phyloP scores from a whole-genome alignment of 116 monocot genomes.

The Cymodocea nodosa region DNA sequence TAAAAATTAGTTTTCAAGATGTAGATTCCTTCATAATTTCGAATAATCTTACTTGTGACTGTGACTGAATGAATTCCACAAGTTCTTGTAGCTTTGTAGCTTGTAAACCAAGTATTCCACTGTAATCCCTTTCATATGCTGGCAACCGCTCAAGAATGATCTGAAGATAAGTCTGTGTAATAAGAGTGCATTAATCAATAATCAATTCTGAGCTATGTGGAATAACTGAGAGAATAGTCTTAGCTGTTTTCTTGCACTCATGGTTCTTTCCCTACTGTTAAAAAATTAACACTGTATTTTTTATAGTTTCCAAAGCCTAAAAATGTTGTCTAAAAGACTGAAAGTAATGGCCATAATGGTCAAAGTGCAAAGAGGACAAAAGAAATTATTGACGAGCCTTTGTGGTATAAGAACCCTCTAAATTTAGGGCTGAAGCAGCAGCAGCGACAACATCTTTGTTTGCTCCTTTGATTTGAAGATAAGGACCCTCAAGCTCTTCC shows the following conservation, averaged over 20 bases:
- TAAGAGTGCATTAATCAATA: background rate
- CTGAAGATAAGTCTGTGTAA: constrained; percentile 78
- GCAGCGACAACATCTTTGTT: constrained; percentile 77
- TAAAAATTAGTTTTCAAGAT: no score
- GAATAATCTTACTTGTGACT: constrained; percentile 19
- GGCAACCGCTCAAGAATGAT: constrained; percentile 82
- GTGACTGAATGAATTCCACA: constrained; percentile 79
- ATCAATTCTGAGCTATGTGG: background rate
- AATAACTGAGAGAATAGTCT: no score
- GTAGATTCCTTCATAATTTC: background rate
- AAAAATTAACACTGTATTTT: no score
- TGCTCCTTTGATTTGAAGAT: constrained; percentile 91
- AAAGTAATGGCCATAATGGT: no score
- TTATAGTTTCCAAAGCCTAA: no score
- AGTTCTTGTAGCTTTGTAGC: constrained; percentile 81
- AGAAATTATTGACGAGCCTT: constrained; percentile 34
- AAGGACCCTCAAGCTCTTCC: constrained; percentile 57
- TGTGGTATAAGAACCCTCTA: constrained; percentile 95
- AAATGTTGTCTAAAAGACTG: no score
- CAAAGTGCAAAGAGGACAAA: background rate
- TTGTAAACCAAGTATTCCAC: constrained; percentile 75
- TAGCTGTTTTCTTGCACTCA: no score
- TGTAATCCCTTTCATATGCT: constrained; percentile 42
- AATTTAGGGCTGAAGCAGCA: constrained; percentile 60
- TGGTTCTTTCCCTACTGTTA: no score